phyloP scores from a whole-genome alignment of 2,329 filamentous ascomycete genomes.

The Phialophora chinensis region DNA sequence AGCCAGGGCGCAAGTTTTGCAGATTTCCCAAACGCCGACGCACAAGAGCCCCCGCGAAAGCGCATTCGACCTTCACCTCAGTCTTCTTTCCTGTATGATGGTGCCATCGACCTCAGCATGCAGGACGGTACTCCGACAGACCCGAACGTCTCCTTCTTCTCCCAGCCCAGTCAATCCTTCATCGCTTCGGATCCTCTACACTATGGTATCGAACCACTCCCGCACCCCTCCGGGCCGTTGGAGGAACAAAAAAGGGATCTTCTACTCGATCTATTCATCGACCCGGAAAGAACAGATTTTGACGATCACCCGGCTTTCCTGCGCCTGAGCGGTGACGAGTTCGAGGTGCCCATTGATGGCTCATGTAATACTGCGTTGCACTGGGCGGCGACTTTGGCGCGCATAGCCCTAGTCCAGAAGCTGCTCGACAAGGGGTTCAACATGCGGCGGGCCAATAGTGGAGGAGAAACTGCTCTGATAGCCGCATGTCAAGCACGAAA shows the following conservation, averaged over 20 bases:
- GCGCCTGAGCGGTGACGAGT: slow-evolving; percentile 75
- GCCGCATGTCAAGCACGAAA: slow-evolving; percentile 92
- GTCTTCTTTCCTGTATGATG: slow-evolving; percentile 47
- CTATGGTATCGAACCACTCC: slow-evolving; percentile 51
- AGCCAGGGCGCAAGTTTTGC: slow-evolving; percentile 58
- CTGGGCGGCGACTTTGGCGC: slow-evolving; percentile 92
- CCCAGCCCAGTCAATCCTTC: slow-evolving; percentile 43
- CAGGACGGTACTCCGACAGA: slow-evolving; percentile 50
- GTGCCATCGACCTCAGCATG: slow-evolving; percentile 32
- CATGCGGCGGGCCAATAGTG: slow-evolving; percentile 84
- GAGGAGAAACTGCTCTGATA: slow-evolving; percentile 91
- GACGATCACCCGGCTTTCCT: slow-evolving; percentile 77
- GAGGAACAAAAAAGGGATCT: slow-evolving; percentile 80
- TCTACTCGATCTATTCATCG: slow-evolving; percentile 82
- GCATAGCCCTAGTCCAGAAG: slow-evolving; percentile 79
- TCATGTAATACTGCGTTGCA: slow-evolving; percentile 87
- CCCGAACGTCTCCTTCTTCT: slow-evolving; percentile 55
- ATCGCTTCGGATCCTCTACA: slow-evolving; percentile 29
- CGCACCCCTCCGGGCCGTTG: slow-evolving; percentile 63
- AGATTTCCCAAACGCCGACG: slow-evolving; percentile 36
- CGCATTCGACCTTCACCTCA: slow-evolving; percentile 43
- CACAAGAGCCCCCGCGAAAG: slow-evolving; percentile 41
- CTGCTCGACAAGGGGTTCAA: slow-evolving; percentile 85
- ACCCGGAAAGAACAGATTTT: slow-evolving; percentile 71
- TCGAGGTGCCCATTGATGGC: slow-evolving; percentile 90